These are phyloP conservation scores for Phytophthora ohioensis DNA, from an alignment of 352 stramenopile species.

Conservation along the genomic window DNA sequence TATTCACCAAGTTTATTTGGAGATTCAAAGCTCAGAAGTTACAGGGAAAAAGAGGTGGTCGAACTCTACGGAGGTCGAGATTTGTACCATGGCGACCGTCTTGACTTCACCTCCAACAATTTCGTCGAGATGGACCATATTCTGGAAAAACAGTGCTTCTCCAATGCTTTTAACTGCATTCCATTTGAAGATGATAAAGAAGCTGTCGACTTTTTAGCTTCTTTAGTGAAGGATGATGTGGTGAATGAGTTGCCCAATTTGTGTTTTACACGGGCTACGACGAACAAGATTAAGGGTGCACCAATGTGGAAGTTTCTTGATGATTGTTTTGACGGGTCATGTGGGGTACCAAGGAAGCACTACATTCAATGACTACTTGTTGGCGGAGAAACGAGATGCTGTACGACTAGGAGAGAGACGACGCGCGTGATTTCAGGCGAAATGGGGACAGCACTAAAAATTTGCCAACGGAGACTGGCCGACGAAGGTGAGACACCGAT, in stretches of 20 bases:
- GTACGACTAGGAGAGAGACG: conserved; percentile 22
- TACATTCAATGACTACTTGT: conserved; percentile 41
- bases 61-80: conserved; percentile 27
- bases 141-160: conserved; percentile 51
- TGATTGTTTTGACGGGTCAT: conserved; percentile 42
- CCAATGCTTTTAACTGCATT: conserved; percentile 36
- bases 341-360: background rate
- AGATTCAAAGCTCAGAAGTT: conserved; percentile 11
- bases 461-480: conserved; percentile 29
- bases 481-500: conserved; percentile 33
- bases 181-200: conserved; percentile 8
- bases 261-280: conserved; percentile 36
- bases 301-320: conserved; percentile 46
- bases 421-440: conserved; percentile 32
- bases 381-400: conserved; percentile 32
- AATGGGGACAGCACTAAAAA: conserved; percentile 39
- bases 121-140: conserved; percentile 43
- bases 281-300: conserved; percentile 41
- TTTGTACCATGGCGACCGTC: conserved; percentile 39
- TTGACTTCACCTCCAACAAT: conserved; percentile 17
- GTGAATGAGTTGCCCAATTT: conserved; percentile 42
- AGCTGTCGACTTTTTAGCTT: conserved; percentile 14
- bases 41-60: conserved; percentile 21
- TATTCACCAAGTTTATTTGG: conserved; percentile 39
- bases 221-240: conserved; percentile 26